phyloP scores from a whole-genome alignment of 2,329 filamentous ascomycete genomes.

The Colletotrichum eleusines region DNA sequence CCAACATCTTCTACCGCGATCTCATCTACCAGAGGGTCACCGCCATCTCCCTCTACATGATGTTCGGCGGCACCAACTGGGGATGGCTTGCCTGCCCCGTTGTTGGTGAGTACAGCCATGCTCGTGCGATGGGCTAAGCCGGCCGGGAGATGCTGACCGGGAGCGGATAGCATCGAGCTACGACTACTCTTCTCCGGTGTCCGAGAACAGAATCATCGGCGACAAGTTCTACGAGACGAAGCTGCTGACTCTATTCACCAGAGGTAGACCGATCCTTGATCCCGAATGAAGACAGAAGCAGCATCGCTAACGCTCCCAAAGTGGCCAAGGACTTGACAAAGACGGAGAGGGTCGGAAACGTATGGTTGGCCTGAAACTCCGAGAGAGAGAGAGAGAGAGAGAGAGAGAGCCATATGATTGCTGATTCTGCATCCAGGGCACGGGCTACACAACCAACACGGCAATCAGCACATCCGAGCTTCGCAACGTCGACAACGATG shows the following conservation, averaged over 20 bases:
- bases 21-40: slow-evolving; percentile 71
- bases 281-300: background rate
- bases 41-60: slow-evolving; percentile 73
- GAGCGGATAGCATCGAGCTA: slow-evolving; percentile 63
- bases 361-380: background rate
- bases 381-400: too few species aligned
- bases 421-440: slow-evolving; percentile 55
- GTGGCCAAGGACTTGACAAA: slow-evolving; percentile 68
- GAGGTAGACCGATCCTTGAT: slow-evolving; percentile 43
- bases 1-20: slow-evolving; percentile 73
- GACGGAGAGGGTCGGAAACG: slow-evolving; percentile 61
- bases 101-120: slow-evolving; percentile 49
- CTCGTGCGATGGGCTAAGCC: background rate
- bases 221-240: slow-evolving; percentile 75
- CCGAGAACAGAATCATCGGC: slow-evolving; percentile 67
- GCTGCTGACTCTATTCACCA: slow-evolving; percentile 69
- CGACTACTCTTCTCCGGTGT: slow-evolving; percentile 73
- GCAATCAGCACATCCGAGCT: slow-evolving; percentile 67
- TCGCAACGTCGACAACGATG: slow-evolving; percentile 68
- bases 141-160: background rate
- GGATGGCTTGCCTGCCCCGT: slow-evolving; percentile 68
- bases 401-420: background rate
- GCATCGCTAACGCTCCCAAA: background rate
- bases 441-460: slow-evolving; percentile 62
- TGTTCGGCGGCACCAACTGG: slow-evolving; percentile 75